Conservation (phyloP, 129 eudicot species). For the Helianthus annuus region HanXRQr2.0-SUNRISE NC_035448.2:163211181-163211680, state of each 20-base stretch:
- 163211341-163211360: slow-evolving; percentile 83
- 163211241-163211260: background rate
- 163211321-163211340: slow-evolving; percentile 91
- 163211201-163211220: slow-evolving; percentile 5
- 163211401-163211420: slow-evolving; percentile 89
- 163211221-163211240: background rate
- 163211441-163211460: slow-evolving; percentile 80
- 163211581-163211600: slow-evolving; percentile 91
- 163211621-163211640: slow-evolving; percentile 34
- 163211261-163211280: slow-evolving; percentile 72
- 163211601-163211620: slow-evolving; percentile 74
- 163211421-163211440: slow-evolving; percentile 81
- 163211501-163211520: slow-evolving; percentile 96
- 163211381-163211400: slow-evolving; percentile 80
- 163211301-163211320: slow-evolving; percentile 76
- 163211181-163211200: background rate
- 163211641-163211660: slow-evolving; percentile 19
- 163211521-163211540: slow-evolving; percentile 63
- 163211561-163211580: slow-evolving; percentile 67
- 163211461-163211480: slow-evolving; percentile 73
- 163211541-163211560: slow-evolving; percentile 63
- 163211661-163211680: slow-evolving; percentile 77
- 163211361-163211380: slow-evolving; percentile 69
- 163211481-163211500: slow-evolving; percentile 85
- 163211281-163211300: slow-evolving; percentile 92